These are phyloP conservation scores for Pseudozyma thailandica DNA, from an alignment of 1,284 basidiomycete species.

Conservation along the genomic window DNA sequence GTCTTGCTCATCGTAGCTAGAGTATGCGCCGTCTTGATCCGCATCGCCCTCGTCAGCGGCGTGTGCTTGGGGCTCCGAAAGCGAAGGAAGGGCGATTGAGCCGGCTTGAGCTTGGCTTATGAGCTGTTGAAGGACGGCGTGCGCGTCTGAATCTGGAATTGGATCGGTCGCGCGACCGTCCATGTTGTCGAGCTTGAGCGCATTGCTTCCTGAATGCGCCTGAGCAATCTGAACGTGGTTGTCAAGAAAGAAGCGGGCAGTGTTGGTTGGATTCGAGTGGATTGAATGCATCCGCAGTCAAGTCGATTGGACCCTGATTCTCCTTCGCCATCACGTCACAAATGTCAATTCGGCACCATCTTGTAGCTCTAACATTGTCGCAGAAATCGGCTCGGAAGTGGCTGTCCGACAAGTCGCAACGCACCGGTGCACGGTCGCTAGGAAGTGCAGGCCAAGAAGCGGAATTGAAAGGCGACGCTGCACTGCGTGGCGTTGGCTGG, in stretches of 20 bases:
- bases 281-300: too few relatives aligned
- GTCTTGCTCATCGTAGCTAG: neutral
- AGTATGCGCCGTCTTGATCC: neutral
- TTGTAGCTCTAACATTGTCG: too few relatives aligned
- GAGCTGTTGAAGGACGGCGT: slow-evolving; percentile 26
- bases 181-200: slow-evolving; percentile 17
- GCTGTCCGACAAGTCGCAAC: too few relatives aligned
- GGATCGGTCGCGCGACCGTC: slow-evolving; percentile 22
- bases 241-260: neutral
- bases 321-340: too few relatives aligned
- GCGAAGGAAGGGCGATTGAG: neutral
- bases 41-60: neutral
- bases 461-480: too few relatives aligned
- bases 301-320: too few relatives aligned
- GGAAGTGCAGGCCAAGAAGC: too few relatives aligned
- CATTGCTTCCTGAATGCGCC: neutral
- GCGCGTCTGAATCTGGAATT: slow-evolving; percentile 12
- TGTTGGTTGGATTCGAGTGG: too few relatives aligned
- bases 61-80: neutral
- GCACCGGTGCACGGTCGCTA: too few relatives aligned
- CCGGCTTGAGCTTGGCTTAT: slow-evolving; percentile 31
- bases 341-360: too few relatives aligned
- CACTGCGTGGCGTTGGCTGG: too few relatives aligned
- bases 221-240: neutral
- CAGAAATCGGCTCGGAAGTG: too few relatives aligned